Conservation (phyloP, 2,329 filamentous ascomycete genomes). For the Paecilomyces sp. region DNA sequence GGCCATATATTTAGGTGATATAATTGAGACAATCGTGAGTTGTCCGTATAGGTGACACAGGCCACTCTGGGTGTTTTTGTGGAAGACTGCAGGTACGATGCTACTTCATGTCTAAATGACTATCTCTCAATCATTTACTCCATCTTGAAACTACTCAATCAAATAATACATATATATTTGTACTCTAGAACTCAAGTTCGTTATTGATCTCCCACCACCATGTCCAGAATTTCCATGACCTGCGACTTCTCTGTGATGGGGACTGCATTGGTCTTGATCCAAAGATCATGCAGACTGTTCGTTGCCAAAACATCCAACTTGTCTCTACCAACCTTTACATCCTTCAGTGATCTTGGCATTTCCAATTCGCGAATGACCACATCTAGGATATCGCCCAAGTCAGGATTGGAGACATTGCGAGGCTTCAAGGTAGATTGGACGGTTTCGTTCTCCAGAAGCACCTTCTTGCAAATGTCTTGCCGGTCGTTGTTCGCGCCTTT, state of each 20-base stretch:
- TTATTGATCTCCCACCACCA: background rate
- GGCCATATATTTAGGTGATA: too few species aligned
- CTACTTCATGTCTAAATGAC: background rate
- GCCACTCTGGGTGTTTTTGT: too few species aligned
- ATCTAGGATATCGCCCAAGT: conserved; percentile 9
- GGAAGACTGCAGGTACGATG: background rate
- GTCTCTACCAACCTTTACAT: conserved; percentile 7
- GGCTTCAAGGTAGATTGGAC: conserved; percentile 22
- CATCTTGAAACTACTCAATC: background rate
- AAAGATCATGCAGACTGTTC: conserved; percentile 9
- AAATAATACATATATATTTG: background rate
- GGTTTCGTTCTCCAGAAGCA: conserved; percentile 27
- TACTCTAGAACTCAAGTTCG: background rate
- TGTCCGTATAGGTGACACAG: too few species aligned
- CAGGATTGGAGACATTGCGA: background rate
- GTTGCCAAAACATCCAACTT: conserved; percentile 7
- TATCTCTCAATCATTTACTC: background rate
- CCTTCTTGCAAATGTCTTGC: conserved; percentile 26
- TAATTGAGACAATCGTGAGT: too few species aligned
- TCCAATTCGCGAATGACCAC: conserved; percentile 6
- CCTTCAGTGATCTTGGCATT: conserved; percentile 7
- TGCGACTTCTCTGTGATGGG: conserved; percentile 3
- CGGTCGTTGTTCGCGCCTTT: conserved; percentile 26
- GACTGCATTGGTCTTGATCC: conserved; percentile 7
- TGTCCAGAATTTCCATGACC: conserved; percentile 8